Evolutionary conservation across 2,329 filamentous ascomycete species (phyloP).

Genomic region (Ophiocordyceps camponoti-leonardi): DNA sequence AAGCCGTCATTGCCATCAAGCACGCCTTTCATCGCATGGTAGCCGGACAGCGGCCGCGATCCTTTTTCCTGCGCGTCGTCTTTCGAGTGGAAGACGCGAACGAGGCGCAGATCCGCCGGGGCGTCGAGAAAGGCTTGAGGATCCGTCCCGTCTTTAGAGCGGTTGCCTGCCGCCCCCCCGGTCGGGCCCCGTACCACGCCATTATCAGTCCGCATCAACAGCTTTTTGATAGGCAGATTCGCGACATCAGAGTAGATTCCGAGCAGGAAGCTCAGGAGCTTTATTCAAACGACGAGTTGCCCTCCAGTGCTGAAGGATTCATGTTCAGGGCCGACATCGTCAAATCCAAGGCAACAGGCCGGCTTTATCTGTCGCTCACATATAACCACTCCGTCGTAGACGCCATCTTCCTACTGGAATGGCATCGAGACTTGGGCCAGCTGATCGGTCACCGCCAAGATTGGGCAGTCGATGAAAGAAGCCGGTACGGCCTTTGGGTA

Average conservation of each 20-base stretch:
- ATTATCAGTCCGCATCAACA: conserved; percentile 7
- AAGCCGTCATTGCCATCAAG: conserved; percentile 14
- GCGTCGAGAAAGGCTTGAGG: conserved; percentile 10
- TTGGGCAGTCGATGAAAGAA: conserved; percentile 6
- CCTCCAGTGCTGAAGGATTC: conserved; percentile 7
- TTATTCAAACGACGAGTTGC: conserved; percentile 6
- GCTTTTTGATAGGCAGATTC: conserved; percentile 11
- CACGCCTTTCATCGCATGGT: conserved; percentile 12
- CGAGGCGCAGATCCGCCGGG: conserved; percentile 9
- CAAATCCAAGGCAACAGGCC: conserved; percentile 3
- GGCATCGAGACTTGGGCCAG: conserved; percentile 15
- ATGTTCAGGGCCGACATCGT: conserved; percentile 15
- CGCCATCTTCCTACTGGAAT: conserved; percentile 14
- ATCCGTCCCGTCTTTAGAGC: conserved; percentile 13
- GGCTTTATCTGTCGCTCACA: conserved; percentile 10
- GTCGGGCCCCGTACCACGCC: conserved; percentile 10
- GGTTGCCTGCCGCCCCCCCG: conserved; percentile 7
- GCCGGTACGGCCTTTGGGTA: conserved; percentile 14
- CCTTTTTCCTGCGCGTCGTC: conserved; percentile 16
- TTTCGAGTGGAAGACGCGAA: conserved; percentile 10
- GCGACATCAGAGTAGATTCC: conserved; percentile 5
- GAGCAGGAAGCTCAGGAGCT: conserved; percentile 7
- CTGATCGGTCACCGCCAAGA: conserved; percentile 8
- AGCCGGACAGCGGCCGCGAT: conserved; percentile 14
- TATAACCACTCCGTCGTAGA: conserved; percentile 19